phyloP scores from a whole-genome alignment of 129 eudicot species.

The Tagetes erecta region DNA sequence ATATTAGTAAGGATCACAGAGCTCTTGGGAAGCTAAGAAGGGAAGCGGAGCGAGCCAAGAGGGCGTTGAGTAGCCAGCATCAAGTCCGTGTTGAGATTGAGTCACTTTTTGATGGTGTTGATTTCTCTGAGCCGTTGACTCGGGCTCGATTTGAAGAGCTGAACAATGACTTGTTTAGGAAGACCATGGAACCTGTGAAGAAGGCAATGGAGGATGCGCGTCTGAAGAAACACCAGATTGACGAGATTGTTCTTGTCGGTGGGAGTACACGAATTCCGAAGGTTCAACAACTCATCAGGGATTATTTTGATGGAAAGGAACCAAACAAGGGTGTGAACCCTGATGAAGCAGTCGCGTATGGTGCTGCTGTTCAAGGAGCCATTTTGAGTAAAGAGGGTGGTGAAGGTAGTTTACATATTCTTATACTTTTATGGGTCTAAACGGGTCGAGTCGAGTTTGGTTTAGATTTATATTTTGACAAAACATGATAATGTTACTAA shows the following conservation, averaged over 20 bases:
- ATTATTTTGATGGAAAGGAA: constrained; percentile 80
- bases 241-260: constrained; percentile 86
- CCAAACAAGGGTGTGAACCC: constrained; percentile 91
- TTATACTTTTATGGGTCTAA: not conserved
- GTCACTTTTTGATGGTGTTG: constrained; percentile 77
- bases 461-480: not conserved
- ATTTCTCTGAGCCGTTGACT: constrained; percentile 84
- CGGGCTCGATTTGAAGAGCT: constrained; percentile 84
- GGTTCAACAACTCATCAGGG: constrained; percentile 77
- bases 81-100: constrained; percentile 87
- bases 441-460: not conserved
- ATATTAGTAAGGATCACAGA: constrained; percentile 84
- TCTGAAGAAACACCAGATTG: constrained; percentile 65
- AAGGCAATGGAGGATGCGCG: constrained; percentile 94
- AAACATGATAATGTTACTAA: constrained; percentile 1
- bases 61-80: constrained; percentile 87
- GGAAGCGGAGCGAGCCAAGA: constrained; percentile 79
- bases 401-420: constrained; percentile 51
- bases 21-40: constrained; percentile 87
- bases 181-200: constrained; percentile 93
- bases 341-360: constrained; percentile 81
- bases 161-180: constrained; percentile 80
- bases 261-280: constrained; percentile 92
- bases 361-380: constrained; percentile 89
- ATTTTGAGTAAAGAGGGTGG: constrained; percentile 91